Evolutionary conservation across 2,329 filamentous ascomycete species (phyloP).

Genomic region (Capronia americana): DNA sequence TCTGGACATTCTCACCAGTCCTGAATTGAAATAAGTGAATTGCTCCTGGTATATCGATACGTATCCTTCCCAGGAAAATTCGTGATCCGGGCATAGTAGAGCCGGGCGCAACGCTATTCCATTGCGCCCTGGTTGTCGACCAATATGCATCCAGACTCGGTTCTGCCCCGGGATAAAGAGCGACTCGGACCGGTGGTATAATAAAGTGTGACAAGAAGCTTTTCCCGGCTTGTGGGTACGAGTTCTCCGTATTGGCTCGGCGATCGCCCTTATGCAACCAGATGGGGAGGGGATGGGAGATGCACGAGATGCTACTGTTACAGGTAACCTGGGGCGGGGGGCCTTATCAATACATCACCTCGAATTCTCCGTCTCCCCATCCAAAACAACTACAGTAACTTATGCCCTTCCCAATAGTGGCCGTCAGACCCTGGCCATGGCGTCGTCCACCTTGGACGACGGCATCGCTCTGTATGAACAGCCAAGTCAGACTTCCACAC

Average conservation of each 20-base stretch:
- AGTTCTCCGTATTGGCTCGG: not conserved
- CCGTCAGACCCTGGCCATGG: constrained; percentile 4
- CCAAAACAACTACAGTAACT: not conserved
- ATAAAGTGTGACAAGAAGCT: not conserved
- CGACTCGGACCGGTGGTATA: no score
- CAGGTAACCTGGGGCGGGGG: no score
- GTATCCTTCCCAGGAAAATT: no score
- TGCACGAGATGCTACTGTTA: not conserved
- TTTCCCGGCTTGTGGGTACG: not conserved
- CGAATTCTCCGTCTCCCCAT: not conserved
- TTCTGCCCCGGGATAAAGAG: no score
- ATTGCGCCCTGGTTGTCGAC: no score
- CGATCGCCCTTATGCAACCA: not conserved
- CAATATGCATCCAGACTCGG: no score
- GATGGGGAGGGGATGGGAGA: not conserved
- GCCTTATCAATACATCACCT: not conserved
- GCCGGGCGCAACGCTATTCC: no score
- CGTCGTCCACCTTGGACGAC: not conserved
- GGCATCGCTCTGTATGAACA: constrained; percentile 5
- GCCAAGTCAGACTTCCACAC: not conserved
- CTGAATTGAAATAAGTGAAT: no score
- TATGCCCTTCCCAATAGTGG: not conserved
- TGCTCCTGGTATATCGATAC: no score
- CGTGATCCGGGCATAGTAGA: no score
- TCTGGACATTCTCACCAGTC: no score